These are phyloP conservation scores for Talaromyces sp. DNA, from an alignment of 2,329 filamentous ascomycete species.

Conservation along the genomic window DNA sequence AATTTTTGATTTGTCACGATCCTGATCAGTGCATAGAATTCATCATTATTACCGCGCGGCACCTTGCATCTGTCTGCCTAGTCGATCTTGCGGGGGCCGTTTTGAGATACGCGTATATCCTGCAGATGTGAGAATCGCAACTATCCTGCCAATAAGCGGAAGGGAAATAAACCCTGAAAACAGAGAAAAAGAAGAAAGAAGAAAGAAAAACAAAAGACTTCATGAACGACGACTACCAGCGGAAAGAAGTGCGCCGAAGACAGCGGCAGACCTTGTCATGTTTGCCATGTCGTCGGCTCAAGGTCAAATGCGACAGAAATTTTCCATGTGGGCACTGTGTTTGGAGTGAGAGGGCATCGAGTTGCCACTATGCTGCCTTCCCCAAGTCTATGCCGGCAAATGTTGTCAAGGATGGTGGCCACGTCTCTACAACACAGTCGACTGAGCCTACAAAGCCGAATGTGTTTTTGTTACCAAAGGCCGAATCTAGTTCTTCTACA, in stretches of 20 bases:
- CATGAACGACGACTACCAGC: constrained; percentile 1
- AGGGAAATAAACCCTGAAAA: background rate
- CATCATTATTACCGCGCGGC: background rate
- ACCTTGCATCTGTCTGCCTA: background rate
- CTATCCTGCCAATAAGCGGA: background rate
- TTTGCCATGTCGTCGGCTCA: constrained; percentile 12
- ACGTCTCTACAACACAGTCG: background rate
- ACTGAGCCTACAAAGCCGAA: background rate
- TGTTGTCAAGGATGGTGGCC: background rate
- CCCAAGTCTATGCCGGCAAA: constrained; percentile 2
- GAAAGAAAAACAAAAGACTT: background rate
- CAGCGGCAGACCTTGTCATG: constrained; percentile 13
- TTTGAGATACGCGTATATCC: background rate
- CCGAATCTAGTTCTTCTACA: background rate
- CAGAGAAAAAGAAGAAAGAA: background rate
- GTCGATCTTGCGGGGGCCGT: background rate
- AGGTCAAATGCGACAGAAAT: constrained; percentile 13
- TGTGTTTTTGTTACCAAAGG: constrained; percentile 4
- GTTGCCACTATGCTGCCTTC: constrained; percentile 9
- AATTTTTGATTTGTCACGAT: background rate
- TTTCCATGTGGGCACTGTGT: constrained; percentile 12
- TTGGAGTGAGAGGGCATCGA: constrained; percentile 12
- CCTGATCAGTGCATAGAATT: background rate
- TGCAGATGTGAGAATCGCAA: background rate
- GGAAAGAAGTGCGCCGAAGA: constrained; percentile 11